These are phyloP conservation scores for Chrysoporthe cubensis DNA, from an alignment of 2,329 filamentous ascomycete species.

Conservation along the genomic window DNA sequence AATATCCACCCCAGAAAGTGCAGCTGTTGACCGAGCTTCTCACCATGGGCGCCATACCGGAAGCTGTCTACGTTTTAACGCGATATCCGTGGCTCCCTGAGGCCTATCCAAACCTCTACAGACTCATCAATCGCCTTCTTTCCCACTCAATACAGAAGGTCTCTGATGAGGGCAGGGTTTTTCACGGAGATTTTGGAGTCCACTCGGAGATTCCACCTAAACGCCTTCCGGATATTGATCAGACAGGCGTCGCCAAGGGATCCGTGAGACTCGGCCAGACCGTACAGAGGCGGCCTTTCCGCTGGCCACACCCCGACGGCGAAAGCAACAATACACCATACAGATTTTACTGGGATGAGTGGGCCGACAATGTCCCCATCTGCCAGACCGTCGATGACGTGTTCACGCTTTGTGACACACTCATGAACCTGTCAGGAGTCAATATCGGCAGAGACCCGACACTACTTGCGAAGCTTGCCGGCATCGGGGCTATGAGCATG, in stretches of 20 bases:
- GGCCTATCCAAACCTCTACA: slow-evolving; percentile 78
- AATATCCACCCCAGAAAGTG: slow-evolving; percentile 76
- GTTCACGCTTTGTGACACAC: slow-evolving; percentile 80
- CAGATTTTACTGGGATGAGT: slow-evolving; percentile 96
- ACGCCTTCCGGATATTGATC: slow-evolving; percentile 58
- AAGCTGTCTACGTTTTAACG: slow-evolving; percentile 85
- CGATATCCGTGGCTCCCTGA: slow-evolving; percentile 93
- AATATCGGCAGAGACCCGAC: slow-evolving; percentile 84
- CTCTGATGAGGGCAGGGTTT: slow-evolving; percentile 48
- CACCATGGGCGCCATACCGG: slow-evolving; percentile 88
- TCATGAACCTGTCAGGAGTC: slow-evolving; percentile 84
- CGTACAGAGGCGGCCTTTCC: slow-evolving; percentile 67
- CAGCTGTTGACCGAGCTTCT: slow-evolving; percentile 82
- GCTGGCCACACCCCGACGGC: slow-evolving; percentile 87
- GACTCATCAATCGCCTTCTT: slow-evolving; percentile 81
- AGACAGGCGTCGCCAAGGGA: slow-evolving; percentile 71
- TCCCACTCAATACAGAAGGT: slow-evolving; percentile 82
- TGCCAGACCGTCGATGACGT: slow-evolving; percentile 92
- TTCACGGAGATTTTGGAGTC: background rate
- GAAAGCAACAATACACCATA: slow-evolving; percentile 79
- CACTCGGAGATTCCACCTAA: slow-evolving; percentile 39
- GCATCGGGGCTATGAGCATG: slow-evolving; percentile 80
- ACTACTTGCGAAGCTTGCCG: slow-evolving; percentile 79
- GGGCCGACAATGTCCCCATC: slow-evolving; percentile 89
- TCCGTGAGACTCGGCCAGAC: slow-evolving; percentile 64